Evolutionary conservation across 352 stramenopile species (phyloP).

Genomic region (Globisporangium cystogenes): DNA sequence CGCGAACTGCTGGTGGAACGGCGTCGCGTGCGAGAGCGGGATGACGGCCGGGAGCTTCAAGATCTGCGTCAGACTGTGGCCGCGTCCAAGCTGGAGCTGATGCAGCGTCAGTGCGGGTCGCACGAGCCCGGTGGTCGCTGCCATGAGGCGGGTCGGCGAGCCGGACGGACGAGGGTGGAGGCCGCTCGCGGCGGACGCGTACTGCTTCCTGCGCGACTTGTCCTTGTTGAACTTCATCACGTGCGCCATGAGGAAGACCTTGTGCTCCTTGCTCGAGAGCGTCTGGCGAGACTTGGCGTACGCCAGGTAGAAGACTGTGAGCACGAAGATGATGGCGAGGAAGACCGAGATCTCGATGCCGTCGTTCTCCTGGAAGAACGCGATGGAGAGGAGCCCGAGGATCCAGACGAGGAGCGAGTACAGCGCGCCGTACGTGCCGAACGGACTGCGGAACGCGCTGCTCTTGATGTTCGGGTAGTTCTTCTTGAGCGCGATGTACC

Average conservation of each 20-base stretch:
- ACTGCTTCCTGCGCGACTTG: conserved; percentile 11
- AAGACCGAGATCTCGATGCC: conserved; percentile 16
- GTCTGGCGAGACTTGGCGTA: conserved; percentile 25
- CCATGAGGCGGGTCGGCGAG: conserved; percentile 9
- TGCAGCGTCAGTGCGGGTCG: conserved; percentile 1
- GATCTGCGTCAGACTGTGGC: background rate
- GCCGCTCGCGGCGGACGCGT: background rate
- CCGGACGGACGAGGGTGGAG: background rate
- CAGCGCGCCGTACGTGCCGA: conserved; percentile 22
- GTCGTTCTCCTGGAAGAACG: conserved; percentile 22
- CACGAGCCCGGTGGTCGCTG: conserved; percentile 8
- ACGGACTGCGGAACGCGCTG: conserved; percentile 24
- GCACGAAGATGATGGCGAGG: conserved; percentile 9
- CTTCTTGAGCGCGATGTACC: conserved; percentile 24
- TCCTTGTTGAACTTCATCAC: conserved; percentile 22
- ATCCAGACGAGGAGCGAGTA: conserved; percentile 25
- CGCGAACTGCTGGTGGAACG: conserved; percentile 13
- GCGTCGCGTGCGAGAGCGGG: conserved; percentile 4
- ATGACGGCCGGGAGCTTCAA: conserved; percentile 7
- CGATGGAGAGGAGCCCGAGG: conserved; percentile 18
- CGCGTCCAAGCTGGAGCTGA: conserved; percentile 3
- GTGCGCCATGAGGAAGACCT: conserved; percentile 26
- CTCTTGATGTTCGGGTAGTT: conserved; percentile 24
- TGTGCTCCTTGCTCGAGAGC: conserved; percentile 27
- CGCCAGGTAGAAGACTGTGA: conserved; percentile 20